These are phyloP conservation scores for Aquilaria sinensis DNA, from an alignment of 345 rosid species.

Conservation along the genomic window DNA sequence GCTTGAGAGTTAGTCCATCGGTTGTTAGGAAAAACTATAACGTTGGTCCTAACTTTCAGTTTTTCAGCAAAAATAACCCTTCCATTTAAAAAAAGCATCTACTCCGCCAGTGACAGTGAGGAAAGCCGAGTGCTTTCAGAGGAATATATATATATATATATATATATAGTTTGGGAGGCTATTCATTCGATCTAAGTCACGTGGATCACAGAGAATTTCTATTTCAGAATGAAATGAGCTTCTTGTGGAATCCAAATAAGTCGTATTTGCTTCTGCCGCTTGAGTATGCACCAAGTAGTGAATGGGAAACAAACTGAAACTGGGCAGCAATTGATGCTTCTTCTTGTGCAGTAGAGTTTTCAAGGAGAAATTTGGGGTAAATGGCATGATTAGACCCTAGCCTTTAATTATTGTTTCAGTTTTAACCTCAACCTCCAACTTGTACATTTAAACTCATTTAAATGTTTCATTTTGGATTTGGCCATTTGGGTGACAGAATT, in stretches of 20 bases:
- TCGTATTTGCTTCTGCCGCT: slow-evolving; percentile 81
- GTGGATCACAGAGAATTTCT: slow-evolving; percentile 48
- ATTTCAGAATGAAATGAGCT: slow-evolving; percentile 40
- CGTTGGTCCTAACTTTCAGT: too few relatives aligned
- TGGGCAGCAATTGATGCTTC: slow-evolving; percentile 45
- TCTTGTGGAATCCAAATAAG: slow-evolving; percentile 52
- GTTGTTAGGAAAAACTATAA: too few relatives aligned
- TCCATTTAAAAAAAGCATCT: too few relatives aligned
- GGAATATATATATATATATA: slow-evolving; percentile 49
- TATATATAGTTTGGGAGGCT: slow-evolving; percentile 64
- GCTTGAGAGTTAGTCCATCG: too few relatives aligned
- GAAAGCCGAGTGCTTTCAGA: slow-evolving; percentile 69
- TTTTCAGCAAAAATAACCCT: too few relatives aligned
- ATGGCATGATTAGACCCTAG: too few relatives aligned
- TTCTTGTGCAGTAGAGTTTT: slow-evolving; percentile 41
- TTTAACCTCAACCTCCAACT: too few relatives aligned
- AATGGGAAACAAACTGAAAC: slow-evolving; percentile 50
- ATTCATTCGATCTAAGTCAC: slow-evolving; percentile 45
- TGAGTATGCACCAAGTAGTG: slow-evolving; percentile 28
- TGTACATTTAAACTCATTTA: too few relatives aligned
- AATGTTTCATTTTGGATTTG: too few relatives aligned
- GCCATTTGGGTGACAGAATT: too few relatives aligned
- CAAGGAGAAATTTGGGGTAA: slow-evolving; percentile 26
- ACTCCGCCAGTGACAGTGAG: slow-evolving; percentile 4
- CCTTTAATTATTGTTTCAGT: too few relatives aligned